Evolutionary conservation across 305 asterid species (phyloP).

Genomic region (Lippia alba): DNA sequence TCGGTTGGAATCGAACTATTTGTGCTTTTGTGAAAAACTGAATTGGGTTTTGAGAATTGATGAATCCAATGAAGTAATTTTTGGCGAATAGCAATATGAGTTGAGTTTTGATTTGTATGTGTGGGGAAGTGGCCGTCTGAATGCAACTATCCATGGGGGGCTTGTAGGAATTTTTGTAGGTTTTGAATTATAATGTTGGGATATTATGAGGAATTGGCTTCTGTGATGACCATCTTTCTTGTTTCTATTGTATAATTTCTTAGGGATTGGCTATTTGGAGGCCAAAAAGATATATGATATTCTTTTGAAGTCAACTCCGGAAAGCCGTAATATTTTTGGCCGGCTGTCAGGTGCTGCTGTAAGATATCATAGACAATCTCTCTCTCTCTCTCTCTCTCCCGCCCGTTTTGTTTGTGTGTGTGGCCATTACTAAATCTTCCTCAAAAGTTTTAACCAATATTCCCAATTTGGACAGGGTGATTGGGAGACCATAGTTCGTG

Average conservation of each 20-base stretch:
- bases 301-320: slow-evolving; percentile 77
- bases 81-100: background rate
- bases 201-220: slow-evolving; percentile 17
- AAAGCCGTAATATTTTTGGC: slow-evolving; percentile 96
- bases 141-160: background rate
- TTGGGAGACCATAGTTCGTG: slow-evolving; percentile 90
- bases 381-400: slow-evolving; percentile 27
- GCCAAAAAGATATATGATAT: slow-evolving; percentile 80
- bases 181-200: slow-evolving; percentile 18
- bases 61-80: background rate
- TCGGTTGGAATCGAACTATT: slow-evolving; percentile 8
- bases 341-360: slow-evolving; percentile 99
- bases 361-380: slow-evolving; percentile 51
- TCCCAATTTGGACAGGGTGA: slow-evolving; percentile 67
- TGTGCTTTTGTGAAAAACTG: slow-evolving; percentile 9
- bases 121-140: background rate
- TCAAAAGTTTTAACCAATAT: slow-evolving; percentile 26
- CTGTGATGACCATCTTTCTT: slow-evolving; percentile 14
- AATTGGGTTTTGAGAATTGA: slow-evolving; percentile 2
- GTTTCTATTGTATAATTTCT: slow-evolving; percentile 34
- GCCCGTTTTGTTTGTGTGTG: background rate
- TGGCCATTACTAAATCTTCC: background rate
- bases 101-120: slow-evolving; percentile 12
- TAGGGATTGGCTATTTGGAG: slow-evolving; percentile 88
- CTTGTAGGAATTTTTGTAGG: slow-evolving; percentile 16